These are phyloP conservation scores for Beta lomatogona DNA, from an alignment of 179 eudicot genomes.

Conservation along the genomic window DNA sequence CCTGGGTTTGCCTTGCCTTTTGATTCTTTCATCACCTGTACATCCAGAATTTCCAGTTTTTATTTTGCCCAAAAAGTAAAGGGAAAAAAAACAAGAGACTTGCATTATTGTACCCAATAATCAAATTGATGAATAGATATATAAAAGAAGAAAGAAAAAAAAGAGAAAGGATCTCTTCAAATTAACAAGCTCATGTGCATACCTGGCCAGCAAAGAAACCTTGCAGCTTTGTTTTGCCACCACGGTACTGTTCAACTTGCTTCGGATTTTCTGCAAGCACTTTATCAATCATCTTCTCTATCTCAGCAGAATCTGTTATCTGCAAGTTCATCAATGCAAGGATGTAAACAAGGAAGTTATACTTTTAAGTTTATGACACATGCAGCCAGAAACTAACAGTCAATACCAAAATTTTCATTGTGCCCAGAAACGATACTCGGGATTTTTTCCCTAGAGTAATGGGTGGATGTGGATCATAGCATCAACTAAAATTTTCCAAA, in stretches of 20 bases:
- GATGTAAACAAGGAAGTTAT: not conserved
- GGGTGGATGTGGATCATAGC: not conserved
- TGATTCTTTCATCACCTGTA: conserved; percentile 88
- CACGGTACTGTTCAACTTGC: conserved; percentile 87
- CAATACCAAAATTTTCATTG: not conserved
- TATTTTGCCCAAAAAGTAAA: not conserved
- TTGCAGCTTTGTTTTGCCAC: conserved; percentile 86
- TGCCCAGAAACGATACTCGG: not conserved
- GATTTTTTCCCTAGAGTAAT: not conserved
- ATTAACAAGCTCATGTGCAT: conserved; percentile 4
- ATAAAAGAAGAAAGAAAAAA: not conserved
- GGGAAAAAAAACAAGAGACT: not conserved
- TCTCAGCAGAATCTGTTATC: conserved; percentile 76
- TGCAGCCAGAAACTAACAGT: not conserved
- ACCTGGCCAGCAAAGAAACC: conserved; percentile 98
- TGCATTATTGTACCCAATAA: not conserved
- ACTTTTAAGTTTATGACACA: not conserved
- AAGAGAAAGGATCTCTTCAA: not conserved
- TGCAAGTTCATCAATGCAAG: conserved; percentile 32
- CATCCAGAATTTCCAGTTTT: not conserved
- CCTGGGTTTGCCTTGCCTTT: conserved; percentile 96
- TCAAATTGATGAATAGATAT: not conserved
- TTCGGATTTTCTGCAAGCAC: conserved; percentile 74
- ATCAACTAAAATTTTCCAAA: not conserved
- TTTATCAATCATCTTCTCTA: conserved; percentile 77